A percentile compares a stretch with the other conserved stretches of the same genome.
phyloP scores from a whole-genome alignment of 768 basidiomycete species.

The Russula olivacea region DNA sequence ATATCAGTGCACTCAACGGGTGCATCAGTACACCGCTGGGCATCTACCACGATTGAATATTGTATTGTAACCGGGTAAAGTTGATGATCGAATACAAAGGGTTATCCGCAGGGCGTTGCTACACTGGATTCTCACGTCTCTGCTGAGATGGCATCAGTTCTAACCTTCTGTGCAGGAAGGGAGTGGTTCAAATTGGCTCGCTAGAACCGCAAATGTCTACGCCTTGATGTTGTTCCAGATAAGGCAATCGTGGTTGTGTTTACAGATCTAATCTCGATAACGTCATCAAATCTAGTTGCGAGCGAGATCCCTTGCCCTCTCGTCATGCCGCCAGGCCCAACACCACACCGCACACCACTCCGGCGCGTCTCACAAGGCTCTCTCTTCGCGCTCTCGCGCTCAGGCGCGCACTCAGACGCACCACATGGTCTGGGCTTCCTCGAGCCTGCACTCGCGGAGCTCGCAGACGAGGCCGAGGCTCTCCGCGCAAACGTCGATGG shows the following conservation, averaged over 20 bases:
- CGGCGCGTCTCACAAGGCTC: constrained; percentile 89
- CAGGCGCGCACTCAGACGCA: constrained; percentile 63
- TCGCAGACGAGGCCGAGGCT: constrained; percentile 81
- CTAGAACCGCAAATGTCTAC: no score
- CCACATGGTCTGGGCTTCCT: constrained; percentile 83
- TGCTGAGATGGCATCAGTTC: background rate
- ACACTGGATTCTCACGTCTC: background rate
- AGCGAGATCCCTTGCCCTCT: background rate
- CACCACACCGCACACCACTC: constrained; percentile 74
- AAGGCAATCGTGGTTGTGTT: background rate
- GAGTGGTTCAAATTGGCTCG: no score
- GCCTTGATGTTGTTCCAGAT: no score
- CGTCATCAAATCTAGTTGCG: background rate
- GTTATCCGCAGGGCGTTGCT: background rate
- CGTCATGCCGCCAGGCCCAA: constrained; percentile 30
- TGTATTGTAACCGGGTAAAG: background rate
- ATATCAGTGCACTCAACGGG: background rate
- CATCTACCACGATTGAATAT: background rate
- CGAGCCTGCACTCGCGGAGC: constrained; percentile 75
- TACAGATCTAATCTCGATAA: background rate
- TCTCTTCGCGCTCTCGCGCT: constrained; percentile 77
- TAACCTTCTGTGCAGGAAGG: background rate
- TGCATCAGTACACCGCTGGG: background rate
- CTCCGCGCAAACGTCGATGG: constrained; percentile 70
- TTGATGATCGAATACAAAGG: no score